Evolutionary conservation across 2,329 filamentous ascomycete genomes (phyloP), one percentile per base, ranked within the genome.

Genomic region (Claviceps maximensis): DNA sequence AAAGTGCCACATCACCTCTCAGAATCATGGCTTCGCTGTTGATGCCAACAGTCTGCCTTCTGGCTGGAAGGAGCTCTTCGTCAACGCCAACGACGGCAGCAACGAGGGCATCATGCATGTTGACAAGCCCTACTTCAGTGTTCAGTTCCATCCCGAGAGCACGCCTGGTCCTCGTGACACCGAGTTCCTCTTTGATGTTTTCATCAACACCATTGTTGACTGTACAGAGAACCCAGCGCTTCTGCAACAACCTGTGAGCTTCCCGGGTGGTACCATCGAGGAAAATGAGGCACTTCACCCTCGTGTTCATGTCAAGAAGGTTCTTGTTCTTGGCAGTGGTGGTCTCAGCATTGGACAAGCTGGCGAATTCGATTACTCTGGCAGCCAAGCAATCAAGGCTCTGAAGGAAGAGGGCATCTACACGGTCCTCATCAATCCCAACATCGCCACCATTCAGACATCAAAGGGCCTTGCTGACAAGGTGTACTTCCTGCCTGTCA

Each of bases 91-190:
- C 69, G 93, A 98, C 62, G 87, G 88, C 61, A 96, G 88, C 71
- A 98, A 98, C 70, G 93, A 98, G 74, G 93, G 93, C 71, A 96
- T 98, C 65, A 85, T 90, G 70, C 89, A 97, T 68, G 74, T 79
- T 49, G 80, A 75, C 67, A 86, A 84, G 64, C 93, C 93, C 50
- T 94, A 91, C 74, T 98, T 98, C 77, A 96, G 89, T 75, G 93
- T 97, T n/a, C 93, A 98, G 67, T 98, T 98, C 74, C 93, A 98
- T 66, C 93, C 93, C 0, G 93, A 98, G 71, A 95, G 90, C 74
- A 94, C 89, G 1, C 93, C 93, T 2, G 93, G 93, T 54, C 93
- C 93, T 50, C 82, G 89, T 38, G 93, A 98, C 67, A 98, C 93
- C 29, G 93, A 98, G 68, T 96, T 87, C 66, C 77, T 98, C 27